Conservation (phyloP, 202 grass and related monocot species). For the Musa balbisiana region DNA sequence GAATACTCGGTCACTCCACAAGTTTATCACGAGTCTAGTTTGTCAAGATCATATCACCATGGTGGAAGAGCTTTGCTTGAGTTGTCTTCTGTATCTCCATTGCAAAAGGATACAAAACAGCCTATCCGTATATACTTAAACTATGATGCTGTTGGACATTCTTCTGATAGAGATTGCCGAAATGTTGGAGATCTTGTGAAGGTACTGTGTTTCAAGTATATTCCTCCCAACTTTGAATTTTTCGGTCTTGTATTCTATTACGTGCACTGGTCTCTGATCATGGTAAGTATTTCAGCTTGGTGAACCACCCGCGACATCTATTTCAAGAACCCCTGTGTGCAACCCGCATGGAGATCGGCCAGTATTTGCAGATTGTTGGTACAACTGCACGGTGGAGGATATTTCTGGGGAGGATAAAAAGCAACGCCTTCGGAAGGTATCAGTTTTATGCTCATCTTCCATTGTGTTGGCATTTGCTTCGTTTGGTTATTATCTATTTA, state of each 20-base stretch:
- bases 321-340: conserved; percentile 51
- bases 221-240: not conserved
- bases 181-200: conserved; percentile 78
- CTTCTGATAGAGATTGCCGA: conserved; percentile 77
- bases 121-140: conserved; percentile 97
- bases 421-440: conserved; percentile 93
- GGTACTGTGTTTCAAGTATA: conserved; percentile 29
- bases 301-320: conserved; percentile 51
- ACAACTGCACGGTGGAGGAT: conserved; percentile 90
- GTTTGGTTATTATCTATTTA: not conserved
- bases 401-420: conserved; percentile 88
- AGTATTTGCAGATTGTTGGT: conserved; percentile 91
- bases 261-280: not conserved
- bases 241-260: not conserved
- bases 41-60: conserved; percentile 19
- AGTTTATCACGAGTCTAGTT: conserved; percentile 49
- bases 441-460: conserved; percentile 3
- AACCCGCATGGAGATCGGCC: conserved; percentile 76
- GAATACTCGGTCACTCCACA: conserved; percentile 95
- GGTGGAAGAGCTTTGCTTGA: conserved; percentile 58
- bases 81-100: conserved; percentile 27
- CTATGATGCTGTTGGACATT: conserved; percentile 94
- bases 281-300: conserved; percentile 56
- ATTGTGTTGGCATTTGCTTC: not conserved
- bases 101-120: conserved; percentile 42